Evolutionary conservation across 352 stramenopile genomes (phyloP).

Genomic region (Globisporangium iwayamae): DNA sequence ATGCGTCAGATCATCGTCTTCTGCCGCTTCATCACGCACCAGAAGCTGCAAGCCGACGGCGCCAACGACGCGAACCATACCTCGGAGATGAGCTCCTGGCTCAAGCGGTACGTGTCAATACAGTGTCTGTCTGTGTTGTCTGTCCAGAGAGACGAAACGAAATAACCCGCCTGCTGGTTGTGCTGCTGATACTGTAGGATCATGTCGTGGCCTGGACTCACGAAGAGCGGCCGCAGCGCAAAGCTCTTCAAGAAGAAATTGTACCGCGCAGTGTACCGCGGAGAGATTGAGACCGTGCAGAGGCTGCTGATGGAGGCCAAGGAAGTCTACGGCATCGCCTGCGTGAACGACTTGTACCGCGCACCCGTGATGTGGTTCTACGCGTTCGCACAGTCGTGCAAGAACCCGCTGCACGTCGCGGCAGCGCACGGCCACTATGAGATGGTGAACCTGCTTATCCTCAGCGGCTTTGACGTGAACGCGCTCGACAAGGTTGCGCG

Average conservation of each 20-base stretch:
- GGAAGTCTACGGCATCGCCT: conserved; percentile 31
- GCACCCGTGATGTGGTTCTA: conserved; percentile 57
- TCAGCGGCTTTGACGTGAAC: conserved; percentile 58
- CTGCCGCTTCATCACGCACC: conserved; percentile 66
- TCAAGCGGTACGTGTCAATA: conserved; percentile 17
- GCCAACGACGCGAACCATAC: conserved; percentile 66
- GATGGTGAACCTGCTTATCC: conserved; percentile 61
- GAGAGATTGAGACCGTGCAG: conserved; percentile 41
- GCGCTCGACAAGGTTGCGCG: conserved; percentile 71
- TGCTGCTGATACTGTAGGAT: conserved; percentile 15
- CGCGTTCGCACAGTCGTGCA: conserved; percentile 58
- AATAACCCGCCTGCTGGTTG: not conserved
- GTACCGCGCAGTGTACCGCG: conserved; percentile 53
- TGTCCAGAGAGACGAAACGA: not conserved
- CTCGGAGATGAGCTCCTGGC: conserved; percentile 44
- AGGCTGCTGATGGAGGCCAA: conserved; percentile 32
- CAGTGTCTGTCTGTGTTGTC: not conserved
- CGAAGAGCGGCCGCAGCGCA: conserved; percentile 24
- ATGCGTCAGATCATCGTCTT: conserved; percentile 67
- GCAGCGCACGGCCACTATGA: conserved; percentile 46
- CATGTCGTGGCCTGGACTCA: conserved; percentile 28
- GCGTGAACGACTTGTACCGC: conserved; percentile 39
- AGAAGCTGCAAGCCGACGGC: conserved; percentile 69
- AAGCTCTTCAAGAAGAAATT: conserved; percentile 61
- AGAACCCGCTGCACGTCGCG: conserved; percentile 77